phyloP scores from a whole-genome alignment of 2,329 filamentous ascomycete genomes.

The Bimuria novae-zelandiae region DNA sequence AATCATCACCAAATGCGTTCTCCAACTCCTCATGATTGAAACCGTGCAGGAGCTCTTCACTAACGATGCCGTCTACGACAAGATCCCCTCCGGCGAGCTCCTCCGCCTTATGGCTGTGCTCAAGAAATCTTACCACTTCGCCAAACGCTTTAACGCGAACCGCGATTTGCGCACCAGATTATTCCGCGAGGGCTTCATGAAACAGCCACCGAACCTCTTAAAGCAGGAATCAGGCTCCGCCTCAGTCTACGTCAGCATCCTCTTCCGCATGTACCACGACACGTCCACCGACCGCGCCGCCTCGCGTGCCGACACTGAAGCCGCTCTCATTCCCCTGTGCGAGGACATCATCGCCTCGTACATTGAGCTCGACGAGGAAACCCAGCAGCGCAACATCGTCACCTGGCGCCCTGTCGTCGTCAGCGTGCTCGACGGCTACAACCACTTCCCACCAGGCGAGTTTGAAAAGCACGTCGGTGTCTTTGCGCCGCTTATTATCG shows the following conservation, averaged over 20 bases:
- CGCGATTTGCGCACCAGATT: conserved; percentile 92
- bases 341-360: conserved; percentile 91
- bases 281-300: conserved; percentile 79
- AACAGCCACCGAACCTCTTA: conserved; percentile 93
- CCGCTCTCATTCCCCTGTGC: conserved; percentile 90
- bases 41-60: conserved; percentile 98
- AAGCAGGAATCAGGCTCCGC: conserved; percentile 96
- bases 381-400: conserved; percentile 93
- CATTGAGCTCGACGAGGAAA: conserved; percentile 87
- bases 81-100: conserved; percentile 89
- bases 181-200: conserved; percentile 99
- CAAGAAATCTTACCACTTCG: conserved; percentile 96
- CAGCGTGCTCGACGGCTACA: conserved; percentile 92
- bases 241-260: conserved; percentile 91
- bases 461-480: conserved; percentile 79
- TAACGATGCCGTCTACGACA: conserved; percentile 90
- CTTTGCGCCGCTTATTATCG: conserved; percentile 86
- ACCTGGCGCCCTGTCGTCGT: conserved; percentile 98
- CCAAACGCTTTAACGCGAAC: conserved; percentile 96
- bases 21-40: conserved; percentile 98
- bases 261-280: conserved; percentile 97
- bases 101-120: conserved; percentile 90
- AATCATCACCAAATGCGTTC: conserved; percentile 97
- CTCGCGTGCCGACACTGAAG: conserved; percentile 82
- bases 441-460: conserved; percentile 76